Base-by-base conservation (phyloP, 164 flowering plant genomes). In the Tetrastigma voinierianum region DNA sequence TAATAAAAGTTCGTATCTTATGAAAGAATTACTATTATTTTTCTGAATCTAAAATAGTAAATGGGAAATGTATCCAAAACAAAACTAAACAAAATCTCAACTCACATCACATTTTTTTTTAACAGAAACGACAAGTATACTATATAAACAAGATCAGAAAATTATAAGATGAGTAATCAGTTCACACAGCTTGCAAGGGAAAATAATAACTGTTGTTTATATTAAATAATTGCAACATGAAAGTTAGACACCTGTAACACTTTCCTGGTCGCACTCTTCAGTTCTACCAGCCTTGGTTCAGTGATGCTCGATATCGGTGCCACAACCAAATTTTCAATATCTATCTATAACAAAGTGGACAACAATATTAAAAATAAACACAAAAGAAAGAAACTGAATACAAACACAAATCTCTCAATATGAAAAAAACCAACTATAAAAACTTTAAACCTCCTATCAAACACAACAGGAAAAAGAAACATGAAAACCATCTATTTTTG, bases 271-370 rank as follows among this genome's bases (percentile, higher is more conserved):
- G 83, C 59, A 93, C 80, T 80, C 99, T 82, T 61, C 99, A 87
- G 98, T 97, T 71, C 89, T 65, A 98, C 99, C 75, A 97, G 84
- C 74, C 99, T 88, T 83, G 92, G 99, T 70, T 90, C 76, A 58
- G 99, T 96, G 98, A 93, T 61, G 99, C 99, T 89, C 8, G 98
- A 96, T 79, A 96, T n/a, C 57, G 99, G 98, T 61, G 98, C 86
- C 74, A 96, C 95, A n/a, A 96, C 80, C 64, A 96, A 84, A 74
- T 79, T 96, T 78, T 96, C 99, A 70, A 96, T 88, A 73, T 96
- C 95, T 40, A 96, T 80, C 99, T 92, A 77, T 5, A 70, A 18
- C 20, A 58, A 23, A 44, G 69, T 17, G 46, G 40, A 32, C 40
- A 32, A 2, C 40, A 15, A 52, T 23, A 68, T 17, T 14, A 14